These are phyloP conservation scores for Pseudocercospora crystallina DNA, from an alignment of 2,329 filamentous ascomycete species.

Conservation along the genomic window DNA sequence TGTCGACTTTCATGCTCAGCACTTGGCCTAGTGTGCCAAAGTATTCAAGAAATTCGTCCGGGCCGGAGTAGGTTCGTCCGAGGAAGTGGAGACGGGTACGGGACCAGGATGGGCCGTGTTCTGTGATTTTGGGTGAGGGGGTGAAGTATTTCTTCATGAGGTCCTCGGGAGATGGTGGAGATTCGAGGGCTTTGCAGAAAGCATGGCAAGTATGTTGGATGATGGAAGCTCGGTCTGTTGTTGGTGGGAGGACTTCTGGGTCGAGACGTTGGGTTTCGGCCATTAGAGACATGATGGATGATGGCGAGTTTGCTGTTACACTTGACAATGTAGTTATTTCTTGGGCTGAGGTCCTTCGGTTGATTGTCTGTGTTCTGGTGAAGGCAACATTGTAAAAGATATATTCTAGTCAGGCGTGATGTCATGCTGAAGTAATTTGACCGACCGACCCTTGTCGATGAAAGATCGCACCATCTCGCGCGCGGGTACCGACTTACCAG, in stretches of 20 bases:
- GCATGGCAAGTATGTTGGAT: background rate
- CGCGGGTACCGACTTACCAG: no score
- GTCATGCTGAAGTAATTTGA: constrained; percentile 6
- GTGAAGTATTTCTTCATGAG: background rate
- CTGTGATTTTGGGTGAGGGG: background rate
- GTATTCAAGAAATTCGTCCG: background rate
- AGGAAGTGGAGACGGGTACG: background rate
- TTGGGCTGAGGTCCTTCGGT: no score
- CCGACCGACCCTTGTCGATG: background rate
- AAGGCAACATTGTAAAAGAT: background rate
- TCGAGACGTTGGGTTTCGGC: background rate
- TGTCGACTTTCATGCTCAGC: background rate
- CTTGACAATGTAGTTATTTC: no score
- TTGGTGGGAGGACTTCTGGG: background rate
- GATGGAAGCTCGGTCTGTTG: background rate
- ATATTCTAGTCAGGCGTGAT: background rate
- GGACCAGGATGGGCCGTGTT: constrained; percentile 1
- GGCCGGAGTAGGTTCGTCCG: background rate
- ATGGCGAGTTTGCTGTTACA: background rate
- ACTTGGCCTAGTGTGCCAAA: background rate
- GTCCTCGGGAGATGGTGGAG: background rate
- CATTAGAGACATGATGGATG: background rate
- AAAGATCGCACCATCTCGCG: background rate
- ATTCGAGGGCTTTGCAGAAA: constrained; percentile 1
- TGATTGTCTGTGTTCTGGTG: background rate